Percentiles rank a stretch among this genome's conserved stretches.
These are phyloP conservation scores for Talaromyces verruculosus DNA, from an alignment of 2,329 filamentous ascomycete species.

Conservation along the genomic window DNA sequence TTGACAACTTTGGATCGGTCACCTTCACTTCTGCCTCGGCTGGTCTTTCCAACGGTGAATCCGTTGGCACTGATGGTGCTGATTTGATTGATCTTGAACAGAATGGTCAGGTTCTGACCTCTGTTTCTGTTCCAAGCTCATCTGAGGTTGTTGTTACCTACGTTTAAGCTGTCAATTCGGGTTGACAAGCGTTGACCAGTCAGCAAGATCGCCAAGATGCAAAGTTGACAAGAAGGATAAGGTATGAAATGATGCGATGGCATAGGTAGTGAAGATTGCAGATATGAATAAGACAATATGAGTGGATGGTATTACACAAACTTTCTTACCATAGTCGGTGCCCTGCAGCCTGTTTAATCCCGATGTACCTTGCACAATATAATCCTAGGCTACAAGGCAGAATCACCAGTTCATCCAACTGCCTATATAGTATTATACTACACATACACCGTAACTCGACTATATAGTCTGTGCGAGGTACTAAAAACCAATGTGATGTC, in stretches of 20 bases:
- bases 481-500: constrained; percentile 7
- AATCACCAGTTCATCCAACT: neutral
- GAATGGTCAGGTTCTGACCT: constrained; percentile 36
- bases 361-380: neutral
- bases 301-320: neutral
- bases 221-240: neutral
- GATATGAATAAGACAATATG: neutral
- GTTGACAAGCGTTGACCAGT: neutral
- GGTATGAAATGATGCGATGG: neutral
- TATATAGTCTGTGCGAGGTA: constrained; percentile 5
- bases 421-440: neutral
- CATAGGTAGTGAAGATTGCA: neutral
- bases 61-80: constrained; percentile 39
- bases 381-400: constrained; percentile 9
- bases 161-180: neutral
- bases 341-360: neutral
- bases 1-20: constrained; percentile 52
- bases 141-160: constrained; percentile 32
- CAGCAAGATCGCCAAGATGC: too few relatives aligned
- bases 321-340: neutral
- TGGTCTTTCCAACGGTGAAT: constrained; percentile 24
- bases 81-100: constrained; percentile 52
- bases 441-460: neutral
- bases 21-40: constrained; percentile 38
- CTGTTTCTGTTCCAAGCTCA: constrained; percentile 30